phyloP scores from a whole-genome alignment of 495 filamentous ascomycete species.

The Schizothecium vesticola region DNA sequence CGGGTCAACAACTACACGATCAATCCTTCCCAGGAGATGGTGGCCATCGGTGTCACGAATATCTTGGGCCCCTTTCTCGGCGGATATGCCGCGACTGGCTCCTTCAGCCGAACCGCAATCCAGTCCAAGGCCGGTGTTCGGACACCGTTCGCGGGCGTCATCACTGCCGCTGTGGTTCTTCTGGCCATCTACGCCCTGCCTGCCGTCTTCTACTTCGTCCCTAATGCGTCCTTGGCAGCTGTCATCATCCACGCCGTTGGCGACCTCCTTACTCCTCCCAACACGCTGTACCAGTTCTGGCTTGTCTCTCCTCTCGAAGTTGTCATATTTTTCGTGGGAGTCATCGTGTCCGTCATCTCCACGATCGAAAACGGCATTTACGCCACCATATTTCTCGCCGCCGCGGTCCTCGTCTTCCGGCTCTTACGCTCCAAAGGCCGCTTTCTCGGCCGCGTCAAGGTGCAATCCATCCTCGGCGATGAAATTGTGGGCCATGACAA shows the following conservation, averaged over 20 bases:
- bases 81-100: slow-evolving; percentile 90
- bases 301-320: slow-evolving; percentile 83
- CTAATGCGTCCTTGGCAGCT: slow-evolving; percentile 74
- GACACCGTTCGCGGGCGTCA: slow-evolving; percentile 85
- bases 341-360: slow-evolving; percentile 82
- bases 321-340: slow-evolving; percentile 89
- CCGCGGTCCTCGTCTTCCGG: slow-evolving; percentile 77
- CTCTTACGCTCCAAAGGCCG: slow-evolving; percentile 78
- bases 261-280: slow-evolving; percentile 89
- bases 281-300: slow-evolving; percentile 96
- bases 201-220: slow-evolving; percentile 93
- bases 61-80: slow-evolving; percentile 91
- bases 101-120: slow-evolving; percentile 95
- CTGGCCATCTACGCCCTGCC: slow-evolving; percentile 93
- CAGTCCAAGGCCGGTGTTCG: slow-evolving; percentile 96
- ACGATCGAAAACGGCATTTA: slow-evolving; percentile 93
- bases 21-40: slow-evolving; percentile 92
- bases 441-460: slow-evolving; percentile 82
- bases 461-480: slow-evolving; percentile 86
- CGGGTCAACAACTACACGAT: slow-evolving; percentile 98
- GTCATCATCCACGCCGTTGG: slow-evolving; percentile 98
- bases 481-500: slow-evolving; percentile 59
- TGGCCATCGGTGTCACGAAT: slow-evolving; percentile 91
- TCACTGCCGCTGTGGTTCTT: slow-evolving; percentile 83
- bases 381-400: slow-evolving; percentile 68